Evolutionary conservation across 306 rosid species (phyloP).

Genomic region (Nissolia schottii): DNA sequence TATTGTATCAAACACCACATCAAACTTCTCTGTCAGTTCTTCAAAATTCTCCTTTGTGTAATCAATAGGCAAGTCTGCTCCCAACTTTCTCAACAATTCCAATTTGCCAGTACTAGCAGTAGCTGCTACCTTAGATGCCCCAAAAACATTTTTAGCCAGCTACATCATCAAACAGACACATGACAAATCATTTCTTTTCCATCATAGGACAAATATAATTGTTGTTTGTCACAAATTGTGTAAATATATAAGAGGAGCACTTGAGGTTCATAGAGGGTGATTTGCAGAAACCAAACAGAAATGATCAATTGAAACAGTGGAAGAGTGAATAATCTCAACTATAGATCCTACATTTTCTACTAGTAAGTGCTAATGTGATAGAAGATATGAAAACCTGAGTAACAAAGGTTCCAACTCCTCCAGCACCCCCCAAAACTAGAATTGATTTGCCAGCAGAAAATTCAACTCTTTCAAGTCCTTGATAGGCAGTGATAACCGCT

Average conservation of each 20-base stretch:
- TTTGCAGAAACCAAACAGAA: too few species aligned
- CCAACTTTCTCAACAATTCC: slow-evolving; percentile 49
- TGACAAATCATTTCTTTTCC: too few species aligned
- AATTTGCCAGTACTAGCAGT: slow-evolving; percentile 49
- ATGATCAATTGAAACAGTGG: too few species aligned
- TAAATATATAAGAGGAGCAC: too few species aligned
- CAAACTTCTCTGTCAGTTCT: slow-evolving; percentile 54
- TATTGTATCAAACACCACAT: slow-evolving; percentile 52
- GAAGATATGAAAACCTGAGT: slow-evolving; percentile 40
- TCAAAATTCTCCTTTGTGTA: slow-evolving; percentile 49
- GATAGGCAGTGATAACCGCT: slow-evolving; percentile 52
- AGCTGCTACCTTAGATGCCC: slow-evolving; percentile 58
- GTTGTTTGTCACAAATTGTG: too few species aligned
- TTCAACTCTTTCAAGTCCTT: slow-evolving; percentile 41
- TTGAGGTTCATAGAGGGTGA: too few species aligned
- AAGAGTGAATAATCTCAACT: too few species aligned
- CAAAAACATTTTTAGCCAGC: slow-evolving; percentile 63
- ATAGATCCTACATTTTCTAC: too few species aligned
- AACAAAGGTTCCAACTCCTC: slow-evolving; percentile 57
- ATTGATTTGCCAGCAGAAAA: slow-evolving; percentile 49
- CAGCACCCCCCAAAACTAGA: slow-evolving; percentile 66
- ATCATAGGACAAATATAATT: too few species aligned
- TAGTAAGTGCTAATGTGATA: too few species aligned
- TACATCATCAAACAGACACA: slow-evolving; percentile 5
- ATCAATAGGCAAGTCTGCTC: too few species aligned